Base-by-base conservation (phyloP, 257 asterid genomes). In the Solanum dulcamara region DNA sequence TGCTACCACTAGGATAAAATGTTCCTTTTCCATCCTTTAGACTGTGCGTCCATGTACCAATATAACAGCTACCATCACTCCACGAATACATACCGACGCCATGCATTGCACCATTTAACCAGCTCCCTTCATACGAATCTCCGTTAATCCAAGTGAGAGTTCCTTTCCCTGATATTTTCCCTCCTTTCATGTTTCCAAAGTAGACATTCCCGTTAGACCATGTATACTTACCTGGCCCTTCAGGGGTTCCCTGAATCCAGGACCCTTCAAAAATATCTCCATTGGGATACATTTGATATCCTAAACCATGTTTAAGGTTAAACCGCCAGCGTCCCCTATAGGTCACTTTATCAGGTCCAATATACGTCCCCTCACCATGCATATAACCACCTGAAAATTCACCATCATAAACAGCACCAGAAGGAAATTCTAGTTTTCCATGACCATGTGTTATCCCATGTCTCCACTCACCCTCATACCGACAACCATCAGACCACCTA, bases 11-110 rank as follows among this genome's bases (percentile, higher is more conserved):
- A 8, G 98, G 99, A 86, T 97, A 97, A 85, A 97, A 95, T 3
- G 97, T 87, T 42, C 99, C 99, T 87, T 94, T 97, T 26, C 99
- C 99, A 81, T 97, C 99, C 89, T 97, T 97, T 68, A 95, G 88
- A 72, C 99, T 98, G 15, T 90, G 89, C 9, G 99, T 97, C 98
- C 98, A 97, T 14, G 93, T 97, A 70, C 98, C 99, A 2, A 95
- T 92, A 82, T 92, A 97, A 87, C 94, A 91, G 64, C 98, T 91
- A 80, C 98, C 97, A 81, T 95, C 95, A 42, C 81, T 71, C 99
- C 99, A 97, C 1, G 98, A 91, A 90, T 94, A 94, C 18, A 97
- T 91, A 77, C 98, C 99, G 24, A 95, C 92, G 4, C 97, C 98
- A 90, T 97, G 94, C 95, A 97, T 97, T 93, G 89, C 90, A 24